A percentile compares a stretch with the other conserved stretches of the same genome.
These are phyloP conservation scores for Zea luxurians DNA, from an alignment of 176 grass and related monocot genomes.

Conservation along the genomic window DNA sequence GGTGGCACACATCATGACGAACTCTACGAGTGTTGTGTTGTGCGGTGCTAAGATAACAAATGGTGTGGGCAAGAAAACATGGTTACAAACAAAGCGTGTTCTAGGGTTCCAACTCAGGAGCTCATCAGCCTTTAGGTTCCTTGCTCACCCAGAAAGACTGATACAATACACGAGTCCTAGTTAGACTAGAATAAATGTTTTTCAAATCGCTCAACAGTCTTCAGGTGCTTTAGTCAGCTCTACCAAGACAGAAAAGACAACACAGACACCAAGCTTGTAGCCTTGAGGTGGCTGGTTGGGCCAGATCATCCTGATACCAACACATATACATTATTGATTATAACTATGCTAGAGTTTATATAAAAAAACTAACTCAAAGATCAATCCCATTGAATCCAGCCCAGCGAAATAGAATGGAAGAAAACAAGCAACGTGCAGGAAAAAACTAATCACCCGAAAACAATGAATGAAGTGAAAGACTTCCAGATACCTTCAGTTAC, in stretches of 20 bases:
- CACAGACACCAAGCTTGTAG: neutral
- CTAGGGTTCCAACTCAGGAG: conserved; percentile 3
- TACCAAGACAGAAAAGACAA: neutral
- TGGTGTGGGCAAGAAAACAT: neutral
- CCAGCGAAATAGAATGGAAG: neutral
- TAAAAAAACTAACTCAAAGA: neutral
- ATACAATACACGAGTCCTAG: neutral
- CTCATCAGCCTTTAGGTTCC: neutral
- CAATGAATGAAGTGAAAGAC: conserved; percentile 5
- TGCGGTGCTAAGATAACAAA: neutral
- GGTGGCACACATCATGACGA: neutral
- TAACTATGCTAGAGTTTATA: neutral
- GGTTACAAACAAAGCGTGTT: neutral
- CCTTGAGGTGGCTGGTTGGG: neutral
- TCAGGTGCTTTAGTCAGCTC: neutral
- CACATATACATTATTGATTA: neutral
- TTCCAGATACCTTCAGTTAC: neutral
- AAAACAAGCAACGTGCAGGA: neutral
- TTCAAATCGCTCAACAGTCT: neutral
- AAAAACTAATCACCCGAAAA: neutral
- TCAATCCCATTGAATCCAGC: neutral
- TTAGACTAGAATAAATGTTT: neutral
- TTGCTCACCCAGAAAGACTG: neutral
- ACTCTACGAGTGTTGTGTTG: neutral
- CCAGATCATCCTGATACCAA: neutral